Percentiles rank a stretch among this genome's conserved stretches.
Evolutionary conservation across 495 filamentous ascomycete species (phyloP).

Genomic region (Lasiosphaeriaceae sp.): DNA sequence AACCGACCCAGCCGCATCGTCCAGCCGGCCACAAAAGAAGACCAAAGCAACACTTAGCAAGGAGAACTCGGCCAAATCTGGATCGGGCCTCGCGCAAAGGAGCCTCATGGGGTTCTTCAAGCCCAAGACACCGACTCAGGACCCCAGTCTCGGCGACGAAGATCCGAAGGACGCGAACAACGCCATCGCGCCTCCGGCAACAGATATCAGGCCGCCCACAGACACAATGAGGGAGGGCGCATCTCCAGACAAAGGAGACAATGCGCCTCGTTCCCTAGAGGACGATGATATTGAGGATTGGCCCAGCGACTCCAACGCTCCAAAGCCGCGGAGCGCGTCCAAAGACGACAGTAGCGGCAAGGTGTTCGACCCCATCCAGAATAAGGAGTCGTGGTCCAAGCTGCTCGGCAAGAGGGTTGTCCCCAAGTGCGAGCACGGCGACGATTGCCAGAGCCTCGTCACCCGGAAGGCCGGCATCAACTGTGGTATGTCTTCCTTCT

Average conservation of each 20-base stretch:
- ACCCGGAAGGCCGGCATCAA: constrained; percentile 89
- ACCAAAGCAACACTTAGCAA: constrained; percentile 26
- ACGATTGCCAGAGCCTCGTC: constrained; percentile 73
- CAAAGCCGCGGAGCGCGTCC: neutral
- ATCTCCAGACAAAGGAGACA: no score
- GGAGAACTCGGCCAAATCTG: constrained; percentile 33
- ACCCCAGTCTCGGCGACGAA: constrained; percentile 3
- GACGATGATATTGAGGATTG: neutral
- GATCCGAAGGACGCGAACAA: neutral
- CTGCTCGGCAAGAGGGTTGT: constrained; percentile 71
- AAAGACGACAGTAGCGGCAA: constrained; percentile 5
- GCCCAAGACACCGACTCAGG: constrained; percentile 42
- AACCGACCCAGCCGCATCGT: constrained; percentile 18
- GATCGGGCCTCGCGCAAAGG: constrained; percentile 57
- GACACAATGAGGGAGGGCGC: no score
- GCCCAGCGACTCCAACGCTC: neutral
- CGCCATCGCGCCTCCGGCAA: neutral
- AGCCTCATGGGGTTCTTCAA: constrained; percentile 84
- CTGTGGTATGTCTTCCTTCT: constrained; percentile 39
- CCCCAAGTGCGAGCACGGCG: constrained; percentile 82
- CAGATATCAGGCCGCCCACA: no score
- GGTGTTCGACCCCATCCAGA: constrained; percentile 64
- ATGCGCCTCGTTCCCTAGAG: neutral
- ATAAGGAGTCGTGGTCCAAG: constrained; percentile 82
- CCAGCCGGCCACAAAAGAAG: constrained; percentile 38